Evolutionary conservation across 495 filamentous ascomycete species (phyloP).

Genomic region (Jackrogersella minutella): DNA sequence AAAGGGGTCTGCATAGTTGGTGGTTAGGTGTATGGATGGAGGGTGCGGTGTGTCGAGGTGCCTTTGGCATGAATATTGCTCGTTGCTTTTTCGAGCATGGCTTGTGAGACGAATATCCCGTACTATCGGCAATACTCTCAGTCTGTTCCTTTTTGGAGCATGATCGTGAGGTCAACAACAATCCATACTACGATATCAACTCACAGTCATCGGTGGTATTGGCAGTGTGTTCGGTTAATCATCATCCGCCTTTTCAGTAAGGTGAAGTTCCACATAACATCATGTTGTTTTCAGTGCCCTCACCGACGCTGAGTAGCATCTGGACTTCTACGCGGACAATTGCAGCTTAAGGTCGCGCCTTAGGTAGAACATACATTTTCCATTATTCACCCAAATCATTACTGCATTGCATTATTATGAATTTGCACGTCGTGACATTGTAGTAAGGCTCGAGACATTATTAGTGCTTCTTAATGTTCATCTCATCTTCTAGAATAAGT

Average conservation of each 20-base stretch:
- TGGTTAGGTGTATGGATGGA: background rate
- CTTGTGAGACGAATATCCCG: slow-evolving; percentile 3
- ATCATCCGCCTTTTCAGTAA: background rate
- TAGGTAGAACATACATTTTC: slow-evolving; percentile 13
- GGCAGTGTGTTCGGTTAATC: slow-evolving; percentile 3
- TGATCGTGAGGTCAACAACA: too few species aligned
- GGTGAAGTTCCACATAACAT: background rate
- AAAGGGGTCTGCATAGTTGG: slow-evolving; percentile 26
- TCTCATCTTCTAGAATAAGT: slow-evolving; percentile 61
- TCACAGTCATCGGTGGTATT: slow-evolving; percentile 7
- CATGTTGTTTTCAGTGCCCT: background rate
- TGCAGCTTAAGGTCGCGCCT: slow-evolving; percentile 1
- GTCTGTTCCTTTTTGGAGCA: too few species aligned
- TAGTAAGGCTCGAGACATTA: background rate
- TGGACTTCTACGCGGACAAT: background rate
- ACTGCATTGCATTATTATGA: too few species aligned
- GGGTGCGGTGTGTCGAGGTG: slow-evolving; percentile 33
- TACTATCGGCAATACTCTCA: too few species aligned
- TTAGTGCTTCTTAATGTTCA: slow-evolving; percentile 44
- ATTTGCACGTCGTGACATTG: too few species aligned
- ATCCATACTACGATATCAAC: too few species aligned
- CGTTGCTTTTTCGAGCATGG: slow-evolving; percentile 3
- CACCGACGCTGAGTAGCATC: background rate
- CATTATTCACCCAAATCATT: background rate
- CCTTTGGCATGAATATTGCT: background rate